These are phyloP conservation scores for Coniosporium apollinis DNA, from an alignment of 495 filamentous ascomycete genomes.

Conservation along the genomic window DNA sequence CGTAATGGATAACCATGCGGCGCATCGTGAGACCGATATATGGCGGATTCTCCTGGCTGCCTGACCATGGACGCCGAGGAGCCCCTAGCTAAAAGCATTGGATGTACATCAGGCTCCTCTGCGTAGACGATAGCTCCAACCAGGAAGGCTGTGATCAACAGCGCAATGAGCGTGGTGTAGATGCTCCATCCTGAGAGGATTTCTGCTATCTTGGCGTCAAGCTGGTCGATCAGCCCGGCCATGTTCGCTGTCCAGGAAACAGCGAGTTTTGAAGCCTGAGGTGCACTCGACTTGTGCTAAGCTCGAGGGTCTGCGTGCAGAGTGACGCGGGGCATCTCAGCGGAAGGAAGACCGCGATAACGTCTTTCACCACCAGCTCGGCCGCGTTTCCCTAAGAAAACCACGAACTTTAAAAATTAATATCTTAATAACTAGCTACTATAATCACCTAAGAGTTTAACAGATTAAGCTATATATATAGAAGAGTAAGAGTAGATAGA, in stretches of 20 bases:
- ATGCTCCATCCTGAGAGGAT: conserved; percentile 65
- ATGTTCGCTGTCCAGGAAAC: no score
- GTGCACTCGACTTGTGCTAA: no score
- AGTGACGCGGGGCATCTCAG: no score
- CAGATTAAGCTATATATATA: no score
- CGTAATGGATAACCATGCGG: conserved; percentile 73
- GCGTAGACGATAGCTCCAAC: conserved; percentile 44
- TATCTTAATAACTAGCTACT: no score
- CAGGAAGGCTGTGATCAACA: conserved; percentile 41
- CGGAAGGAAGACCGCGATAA: no score
- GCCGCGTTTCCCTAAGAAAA: no score
- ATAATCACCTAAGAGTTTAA: no score
- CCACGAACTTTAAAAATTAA: no score
- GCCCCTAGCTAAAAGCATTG: conserved; percentile 76
- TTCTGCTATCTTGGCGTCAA: conserved; percentile 51
- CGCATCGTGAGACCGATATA: conserved; percentile 64
- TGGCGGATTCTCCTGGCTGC: conserved; percentile 65
- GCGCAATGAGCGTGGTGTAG: conserved; percentile 48
- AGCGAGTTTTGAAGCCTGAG: no score
- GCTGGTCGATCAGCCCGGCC: conserved; percentile 22
- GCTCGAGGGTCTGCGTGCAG: background rate
- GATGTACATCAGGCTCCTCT: conserved; percentile 75
- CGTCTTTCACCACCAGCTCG: no score
- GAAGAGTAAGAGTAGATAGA: no score
- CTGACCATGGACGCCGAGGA: conserved; percentile 60